Evolutionary conservation across 2,329 filamentous ascomycete genomes (phyloP).

Genomic region (Diaporthe citrichinensis): DNA sequence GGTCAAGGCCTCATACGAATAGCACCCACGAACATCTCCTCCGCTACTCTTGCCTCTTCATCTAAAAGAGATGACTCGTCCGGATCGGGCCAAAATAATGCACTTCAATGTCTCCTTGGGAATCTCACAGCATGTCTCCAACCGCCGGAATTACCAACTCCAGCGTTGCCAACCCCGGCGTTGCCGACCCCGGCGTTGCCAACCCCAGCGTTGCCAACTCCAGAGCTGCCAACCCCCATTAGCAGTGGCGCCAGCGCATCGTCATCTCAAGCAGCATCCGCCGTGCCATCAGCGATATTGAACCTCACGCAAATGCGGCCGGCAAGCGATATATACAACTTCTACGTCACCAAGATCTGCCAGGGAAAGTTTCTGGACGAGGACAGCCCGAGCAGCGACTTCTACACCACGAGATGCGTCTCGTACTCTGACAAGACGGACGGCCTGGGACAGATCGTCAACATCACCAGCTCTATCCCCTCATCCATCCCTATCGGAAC

Average conservation of each 20-base stretch:
- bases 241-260: background rate
- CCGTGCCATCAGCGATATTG: background rate
- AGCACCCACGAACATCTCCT: background rate
- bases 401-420: slow-evolving; percentile 6
- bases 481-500: background rate
- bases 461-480: background rate
- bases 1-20: background rate
- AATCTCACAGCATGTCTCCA: slow-evolving; percentile 1
- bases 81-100: background rate
- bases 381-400: background rate
- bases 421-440: background rate
- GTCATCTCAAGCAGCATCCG: background rate
- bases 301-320: background rate
- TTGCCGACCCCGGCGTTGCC: background rate
- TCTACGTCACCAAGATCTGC: background rate
- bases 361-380: background rate
- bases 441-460: background rate
- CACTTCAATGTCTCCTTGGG: background rate
- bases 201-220: background rate
- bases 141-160: background rate
- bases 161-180: background rate
- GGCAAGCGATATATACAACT: background rate
- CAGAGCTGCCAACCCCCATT: background rate
- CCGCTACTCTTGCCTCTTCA: background rate
- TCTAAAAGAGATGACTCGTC: no score